phyloP scores from a whole-genome alignment of 805 yeast genomes.

The Pichia paraexigua region DNA sequence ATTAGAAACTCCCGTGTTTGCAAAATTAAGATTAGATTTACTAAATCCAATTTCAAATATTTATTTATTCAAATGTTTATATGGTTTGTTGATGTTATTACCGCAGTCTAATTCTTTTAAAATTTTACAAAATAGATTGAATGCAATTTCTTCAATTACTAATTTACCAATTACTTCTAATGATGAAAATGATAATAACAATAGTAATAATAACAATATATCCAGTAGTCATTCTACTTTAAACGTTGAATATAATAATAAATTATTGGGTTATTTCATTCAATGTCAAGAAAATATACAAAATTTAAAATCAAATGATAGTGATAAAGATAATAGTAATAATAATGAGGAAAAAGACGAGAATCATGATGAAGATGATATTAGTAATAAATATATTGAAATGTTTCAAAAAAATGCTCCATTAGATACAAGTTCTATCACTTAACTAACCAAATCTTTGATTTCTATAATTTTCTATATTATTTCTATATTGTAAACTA shows the following conservation, averaged over 20 bases:
- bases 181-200: slow-evolving; percentile 14
- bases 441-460: slow-evolving; percentile 12
- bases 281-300: slow-evolving; percentile 36
- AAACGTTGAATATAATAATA: not conserved
- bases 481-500: slow-evolving; percentile 58
- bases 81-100: slow-evolving; percentile 85
- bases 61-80: slow-evolving; percentile 74
- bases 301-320: slow-evolving; percentile 10
- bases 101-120: slow-evolving; percentile 91
- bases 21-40: slow-evolving; percentile 78
- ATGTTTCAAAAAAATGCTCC: slow-evolving; percentile 12
- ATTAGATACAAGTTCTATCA: slow-evolving; percentile 13
- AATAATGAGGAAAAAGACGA: not conserved
- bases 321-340: slow-evolving; percentile 2
- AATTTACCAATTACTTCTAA: slow-evolving; percentile 20
- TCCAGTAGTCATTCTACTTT: slow-evolving; percentile 9
- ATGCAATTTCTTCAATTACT: slow-evolving; percentile 41
- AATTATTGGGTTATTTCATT: slow-evolving; percentile 39
- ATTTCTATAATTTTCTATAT: slow-evolving; percentile 63
- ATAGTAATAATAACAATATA: slow-evolving; percentile 14
- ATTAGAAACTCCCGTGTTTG: slow-evolving; percentile 87
- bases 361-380: not conserved
- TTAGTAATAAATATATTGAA: slow-evolving; percentile 4
- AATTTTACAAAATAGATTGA: slow-evolving; percentile 69
- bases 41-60: slow-evolving; percentile 80